Conservation (phyloP, 2,329 filamentous ascomycete genomes). For the Mycogone perniciosa region DNA sequence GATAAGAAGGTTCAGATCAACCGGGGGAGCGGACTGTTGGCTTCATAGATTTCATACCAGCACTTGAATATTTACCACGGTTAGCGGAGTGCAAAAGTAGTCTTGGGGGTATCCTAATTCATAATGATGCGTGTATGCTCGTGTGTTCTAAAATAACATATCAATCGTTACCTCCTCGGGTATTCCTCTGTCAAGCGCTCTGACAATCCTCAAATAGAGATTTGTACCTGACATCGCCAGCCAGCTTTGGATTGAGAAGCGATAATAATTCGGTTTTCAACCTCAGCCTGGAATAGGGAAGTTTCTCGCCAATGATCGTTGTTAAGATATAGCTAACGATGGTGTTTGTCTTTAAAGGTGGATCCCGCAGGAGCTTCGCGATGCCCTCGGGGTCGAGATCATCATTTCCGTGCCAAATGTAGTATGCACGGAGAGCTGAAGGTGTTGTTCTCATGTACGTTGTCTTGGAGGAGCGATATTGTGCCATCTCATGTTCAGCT, state of each 20-base stretch:
- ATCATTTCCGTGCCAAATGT: constrained; percentile 54
- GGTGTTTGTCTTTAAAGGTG: constrained; percentile 50
- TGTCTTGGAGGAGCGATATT: constrained; percentile 30
- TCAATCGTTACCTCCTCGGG: not conserved
- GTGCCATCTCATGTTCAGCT: constrained; percentile 34
- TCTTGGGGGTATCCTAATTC: not conserved
- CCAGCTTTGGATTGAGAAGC: constrained; percentile 22
- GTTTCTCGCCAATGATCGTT: constrained; percentile 43
- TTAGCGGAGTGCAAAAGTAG: constrained; percentile 2
- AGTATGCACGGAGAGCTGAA: constrained; percentile 50
- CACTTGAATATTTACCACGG: constrained; percentile 8
- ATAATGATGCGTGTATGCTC: not conserved
- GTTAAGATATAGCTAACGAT: constrained; percentile 55
- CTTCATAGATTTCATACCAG: constrained; percentile 22
- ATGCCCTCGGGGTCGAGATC: constrained; percentile 43
- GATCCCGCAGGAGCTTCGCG: constrained; percentile 51
- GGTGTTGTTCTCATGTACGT: constrained; percentile 19
- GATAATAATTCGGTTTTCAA: constrained; percentile 40
- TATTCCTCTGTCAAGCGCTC: not conserved
- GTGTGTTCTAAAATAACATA: no score
- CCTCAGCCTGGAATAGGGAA: constrained; percentile 43
- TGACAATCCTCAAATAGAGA: not conserved
- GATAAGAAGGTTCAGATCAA: constrained; percentile 95
- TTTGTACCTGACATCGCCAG: constrained; percentile 8
- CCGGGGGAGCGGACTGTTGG: constrained; percentile 50